Percentiles rank a stretch among this genome's conserved stretches.
These are phyloP conservation scores for Curvularia lunata DNA, from an alignment of 2,329 filamentous ascomycete genomes.

Conservation along the genomic window DNA sequence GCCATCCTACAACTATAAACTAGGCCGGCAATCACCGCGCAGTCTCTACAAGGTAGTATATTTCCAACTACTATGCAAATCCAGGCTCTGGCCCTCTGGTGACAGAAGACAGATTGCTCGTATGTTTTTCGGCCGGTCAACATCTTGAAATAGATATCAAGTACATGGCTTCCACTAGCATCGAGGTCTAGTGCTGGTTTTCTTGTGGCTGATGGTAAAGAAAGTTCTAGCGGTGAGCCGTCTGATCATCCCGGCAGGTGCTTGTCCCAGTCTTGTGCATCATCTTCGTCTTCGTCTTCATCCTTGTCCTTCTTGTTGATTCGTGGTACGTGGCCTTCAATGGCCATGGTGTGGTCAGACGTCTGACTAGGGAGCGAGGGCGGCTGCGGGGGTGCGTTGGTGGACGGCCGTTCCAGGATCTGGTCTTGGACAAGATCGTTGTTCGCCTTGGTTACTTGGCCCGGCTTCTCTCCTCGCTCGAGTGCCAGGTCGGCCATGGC, in stretches of 20 bases:
- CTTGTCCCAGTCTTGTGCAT: constrained; percentile 45
- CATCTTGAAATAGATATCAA: not conserved
- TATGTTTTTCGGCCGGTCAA: too few relatives aligned
- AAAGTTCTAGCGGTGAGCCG: not conserved
- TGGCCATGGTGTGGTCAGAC: constrained; percentile 41
- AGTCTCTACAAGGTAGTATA: not conserved
- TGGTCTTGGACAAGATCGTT: constrained; percentile 40
- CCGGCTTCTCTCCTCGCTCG: constrained; percentile 53
- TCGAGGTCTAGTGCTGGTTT: not conserved
- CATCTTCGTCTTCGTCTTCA: constrained; percentile 31
- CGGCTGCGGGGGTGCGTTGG: constrained; percentile 31
- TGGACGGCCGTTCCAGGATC: constrained; percentile 40
- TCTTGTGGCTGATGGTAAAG: not conserved
- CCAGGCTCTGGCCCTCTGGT: not conserved
- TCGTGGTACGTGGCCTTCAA: constrained; percentile 48
- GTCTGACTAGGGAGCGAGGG: constrained; percentile 31
- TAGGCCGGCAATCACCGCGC: not conserved
- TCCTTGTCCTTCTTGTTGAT: constrained; percentile 23
- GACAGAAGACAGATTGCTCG: not conserved
- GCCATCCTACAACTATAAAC: not conserved
- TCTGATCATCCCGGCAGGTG: constrained; percentile 34
- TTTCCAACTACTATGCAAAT: not conserved
- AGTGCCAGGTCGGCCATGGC: constrained; percentile 50
- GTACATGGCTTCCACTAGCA: not conserved
- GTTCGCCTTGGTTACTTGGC: constrained; percentile 39